These are phyloP conservation scores for Linderniella brevidens DNA, from an alignment of 257 asterid species.

Conservation along the genomic window DNA sequence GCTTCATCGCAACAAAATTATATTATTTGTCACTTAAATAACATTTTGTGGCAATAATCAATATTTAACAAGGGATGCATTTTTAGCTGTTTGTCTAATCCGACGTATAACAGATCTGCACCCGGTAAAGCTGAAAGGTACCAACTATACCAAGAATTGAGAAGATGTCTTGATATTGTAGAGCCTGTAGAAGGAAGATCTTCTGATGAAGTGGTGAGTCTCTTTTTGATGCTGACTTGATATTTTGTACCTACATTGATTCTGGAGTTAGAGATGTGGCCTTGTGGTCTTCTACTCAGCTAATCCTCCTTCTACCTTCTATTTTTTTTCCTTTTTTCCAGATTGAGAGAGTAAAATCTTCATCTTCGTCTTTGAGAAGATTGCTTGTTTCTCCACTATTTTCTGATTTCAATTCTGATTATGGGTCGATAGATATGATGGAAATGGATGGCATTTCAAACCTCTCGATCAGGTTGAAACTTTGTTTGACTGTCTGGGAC, in stretches of 20 bases:
- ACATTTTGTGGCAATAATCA: too few species aligned
- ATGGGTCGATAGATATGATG: constrained; percentile 75
- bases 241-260: too few species aligned
- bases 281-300: too few species aligned
- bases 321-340: constrained; percentile 8
- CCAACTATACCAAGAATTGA: constrained; percentile 52
- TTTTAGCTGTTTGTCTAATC: too few species aligned
- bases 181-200: constrained; percentile 76
- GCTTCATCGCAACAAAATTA: too few species aligned
- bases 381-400: constrained; percentile 67
- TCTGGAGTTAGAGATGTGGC: too few species aligned
- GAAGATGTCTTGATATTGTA: constrained; percentile 55
- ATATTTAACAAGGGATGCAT: too few species aligned
- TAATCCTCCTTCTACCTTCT: neutral
- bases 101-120: constrained; percentile 37
- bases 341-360: constrained; percentile 72
- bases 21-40: too few species aligned
- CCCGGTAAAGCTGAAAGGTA: constrained; percentile 51
- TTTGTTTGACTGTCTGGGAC: constrained; percentile 89
- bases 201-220: constrained; percentile 61
- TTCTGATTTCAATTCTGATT: constrained; percentile 55
- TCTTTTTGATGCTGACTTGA: constrained; percentile 10
- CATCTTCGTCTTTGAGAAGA: constrained; percentile 65
- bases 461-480: constrained; percentile 59
- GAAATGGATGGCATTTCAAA: constrained; percentile 79